A percentile compares a stretch with the other conserved stretches of the same genome.
These are phyloP conservation scores for Taxillus chinensis DNA, from an alignment of 164 flowering plant species.

Conservation along the genomic window DNA sequence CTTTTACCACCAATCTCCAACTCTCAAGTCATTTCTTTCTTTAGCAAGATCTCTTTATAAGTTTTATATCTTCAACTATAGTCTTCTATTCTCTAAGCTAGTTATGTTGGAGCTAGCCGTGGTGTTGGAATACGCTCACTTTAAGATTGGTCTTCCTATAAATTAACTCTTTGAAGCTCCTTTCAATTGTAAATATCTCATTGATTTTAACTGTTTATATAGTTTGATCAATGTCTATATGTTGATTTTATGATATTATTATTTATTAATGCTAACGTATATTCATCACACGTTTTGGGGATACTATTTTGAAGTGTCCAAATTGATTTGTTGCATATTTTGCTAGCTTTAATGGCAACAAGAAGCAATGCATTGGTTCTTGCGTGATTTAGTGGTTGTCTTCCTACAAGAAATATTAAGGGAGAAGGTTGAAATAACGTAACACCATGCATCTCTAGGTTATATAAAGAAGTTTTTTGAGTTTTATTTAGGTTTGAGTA, in stretches of 20 bases:
- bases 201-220: no score
- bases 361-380: conserved; percentile 22
- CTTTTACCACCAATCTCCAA: no score
- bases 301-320: not conserved
- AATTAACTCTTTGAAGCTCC: conserved; percentile 47
- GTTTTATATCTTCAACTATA: no score
- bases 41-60: no score
- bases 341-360: conserved; percentile 31
- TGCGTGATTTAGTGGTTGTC: conserved; percentile 17
- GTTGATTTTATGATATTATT: not conserved
- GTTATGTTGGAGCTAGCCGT: conserved; percentile 94
- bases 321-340: not conserved
- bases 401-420: conserved; percentile 12
- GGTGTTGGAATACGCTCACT: conserved; percentile 80
- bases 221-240: no score
- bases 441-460: conserved; percentile 15
- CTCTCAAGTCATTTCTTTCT: no score
- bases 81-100: conserved; percentile 16
- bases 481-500: conserved; percentile 17
- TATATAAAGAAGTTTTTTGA: conserved; percentile 19
- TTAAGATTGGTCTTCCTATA: conserved; percentile 90
- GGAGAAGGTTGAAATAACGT: conserved; percentile 31
- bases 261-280: no score
- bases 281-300: not conserved
- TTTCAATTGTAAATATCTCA: conserved; percentile 35